phyloP scores from a whole-genome alignment of 78 protist species.

The Bodo saltans region DNA sequence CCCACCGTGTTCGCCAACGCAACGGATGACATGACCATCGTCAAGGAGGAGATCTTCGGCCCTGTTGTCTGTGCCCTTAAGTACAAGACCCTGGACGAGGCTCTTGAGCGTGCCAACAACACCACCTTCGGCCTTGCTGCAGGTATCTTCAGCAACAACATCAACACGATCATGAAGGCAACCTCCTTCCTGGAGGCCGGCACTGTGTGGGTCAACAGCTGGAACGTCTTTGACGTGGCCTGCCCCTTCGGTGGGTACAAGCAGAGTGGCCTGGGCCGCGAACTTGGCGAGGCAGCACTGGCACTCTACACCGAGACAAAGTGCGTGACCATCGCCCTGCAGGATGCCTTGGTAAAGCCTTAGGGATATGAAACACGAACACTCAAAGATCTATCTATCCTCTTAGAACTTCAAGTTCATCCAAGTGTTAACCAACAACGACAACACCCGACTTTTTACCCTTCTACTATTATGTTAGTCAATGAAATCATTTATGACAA shows the following conservation, averaged over 20 bases:
- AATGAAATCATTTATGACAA: too few relatives aligned
- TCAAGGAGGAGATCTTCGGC: slow-evolving; percentile 75
- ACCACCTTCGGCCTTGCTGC: slow-evolving; percentile 67
- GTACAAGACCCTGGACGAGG: slow-evolving; percentile 45
- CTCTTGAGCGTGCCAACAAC: slow-evolving; percentile 52
- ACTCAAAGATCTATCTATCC: too few relatives aligned
- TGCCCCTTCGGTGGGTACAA: slow-evolving; percentile 57
- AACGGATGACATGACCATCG: slow-evolving; percentile 29
- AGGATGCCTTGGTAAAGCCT: not conserved
- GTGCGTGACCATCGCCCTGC: slow-evolving; percentile 13
- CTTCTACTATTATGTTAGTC: too few relatives aligned
- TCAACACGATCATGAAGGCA: slow-evolving; percentile 33
- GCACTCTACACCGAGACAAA: slow-evolving; percentile 21
- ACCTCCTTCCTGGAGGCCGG: slow-evolving; percentile 42
- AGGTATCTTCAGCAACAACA: slow-evolving; percentile 54
- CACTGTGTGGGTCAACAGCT: slow-evolving; percentile 53
- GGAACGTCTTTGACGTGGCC: slow-evolving; percentile 44
- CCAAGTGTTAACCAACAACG: too few relatives aligned
- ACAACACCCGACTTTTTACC: too few relatives aligned
- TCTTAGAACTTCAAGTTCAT: too few relatives aligned
- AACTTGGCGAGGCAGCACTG: slow-evolving; percentile 24
- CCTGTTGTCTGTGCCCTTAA: slow-evolving; percentile 52
- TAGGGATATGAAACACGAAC: too few relatives aligned
- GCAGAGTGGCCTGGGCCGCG: slow-evolving; percentile 54
- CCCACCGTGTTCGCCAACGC: slow-evolving; percentile 57